Conservation (phyloP, 2,329 filamentous ascomycete genomes). For the Aspergillus amoenus region DNA sequence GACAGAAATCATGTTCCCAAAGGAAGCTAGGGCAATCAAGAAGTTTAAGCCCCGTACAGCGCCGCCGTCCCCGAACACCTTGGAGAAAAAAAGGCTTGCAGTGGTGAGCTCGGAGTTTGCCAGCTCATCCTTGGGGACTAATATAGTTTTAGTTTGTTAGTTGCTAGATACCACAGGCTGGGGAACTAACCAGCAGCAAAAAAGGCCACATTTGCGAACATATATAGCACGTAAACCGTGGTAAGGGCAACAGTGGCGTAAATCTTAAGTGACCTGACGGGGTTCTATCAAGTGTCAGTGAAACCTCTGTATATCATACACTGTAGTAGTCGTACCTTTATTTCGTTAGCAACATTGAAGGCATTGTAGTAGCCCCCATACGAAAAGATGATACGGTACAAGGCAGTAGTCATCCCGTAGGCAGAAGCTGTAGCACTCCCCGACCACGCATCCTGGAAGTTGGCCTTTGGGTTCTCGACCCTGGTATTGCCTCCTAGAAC, state of each 20-base stretch:
- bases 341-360: constrained; percentile 63
- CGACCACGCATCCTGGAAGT: constrained; percentile 57
- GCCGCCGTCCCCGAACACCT: constrained; percentile 53
- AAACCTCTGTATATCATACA: not conserved
- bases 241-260: constrained; percentile 52
- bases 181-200: constrained; percentile 46
- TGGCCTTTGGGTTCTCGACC: constrained; percentile 52
- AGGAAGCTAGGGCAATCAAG: constrained; percentile 56
- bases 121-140: constrained; percentile 54
- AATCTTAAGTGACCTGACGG: constrained; percentile 54
- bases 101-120: constrained; percentile 53
- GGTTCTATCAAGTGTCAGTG: constrained; percentile 42
- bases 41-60: constrained; percentile 57
- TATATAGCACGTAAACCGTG: constrained; percentile 55
- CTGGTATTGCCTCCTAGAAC: constrained; percentile 58
- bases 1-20: constrained; percentile 59
- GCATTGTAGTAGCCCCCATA: constrained; percentile 60
- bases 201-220: constrained; percentile 61
- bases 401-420: constrained; percentile 54
- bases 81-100: constrained; percentile 59
- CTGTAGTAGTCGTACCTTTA: constrained; percentile 41
- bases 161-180: too few relatives aligned
- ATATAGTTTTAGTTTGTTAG: too few relatives aligned
- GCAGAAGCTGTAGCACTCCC: constrained; percentile 45
- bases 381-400: constrained; percentile 60